Evolutionary conservation across 371 early-diverging fungal species (phyloP), one percentile per base, ranked within the genome.

Genomic region (Choanephora cucurbitarum): DNA sequence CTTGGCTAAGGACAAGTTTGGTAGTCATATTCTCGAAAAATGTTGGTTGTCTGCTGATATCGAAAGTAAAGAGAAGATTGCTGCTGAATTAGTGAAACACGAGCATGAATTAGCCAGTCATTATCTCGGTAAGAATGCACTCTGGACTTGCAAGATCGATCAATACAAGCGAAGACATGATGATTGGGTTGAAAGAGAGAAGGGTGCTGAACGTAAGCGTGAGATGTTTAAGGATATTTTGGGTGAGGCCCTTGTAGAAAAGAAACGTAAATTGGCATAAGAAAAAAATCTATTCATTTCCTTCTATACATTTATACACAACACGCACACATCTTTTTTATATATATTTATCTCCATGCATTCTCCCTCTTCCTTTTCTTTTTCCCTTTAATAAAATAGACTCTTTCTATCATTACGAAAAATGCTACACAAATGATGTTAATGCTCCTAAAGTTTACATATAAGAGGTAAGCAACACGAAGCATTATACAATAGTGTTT

Each of bases 141-240:
- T 88, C 31, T 85, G 91, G 66, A 91, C 92, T 59, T 92, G 89
- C 70, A 77, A 81, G 37, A 84, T 91, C 46, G 92, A 91, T 45
- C 73, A 70, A 57, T 94, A 84, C 75, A 90, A 88, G 71, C 75
- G 83, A 58, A 71, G 81, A 63, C 80, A 81, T 18, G 83, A 84
- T 39, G 90, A 89, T 57, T 91, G 92, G 91, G 74, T 84, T 5
- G 82, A 85, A 66, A 74, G 80, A 50, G 85, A 89, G 70, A 83
- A 86, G 72, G 89, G 85, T 17, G 63, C 77, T 47, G 89, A 87
- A 53, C 81, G 82, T 61, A 83, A 85, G 70, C 80, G 80, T 60
- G 82, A 82, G 33, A 85, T 91, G 87, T 91, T 91, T 66, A 82
- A 79, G 64, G 91, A 92, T 61, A 82, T 90, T 64, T 62, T 85